Percentiles rank a stretch among this genome's conserved stretches.
Conservation (phyloP, 1,284 basidiomycete genomes). For the Ustilago trichophora region DNA sequence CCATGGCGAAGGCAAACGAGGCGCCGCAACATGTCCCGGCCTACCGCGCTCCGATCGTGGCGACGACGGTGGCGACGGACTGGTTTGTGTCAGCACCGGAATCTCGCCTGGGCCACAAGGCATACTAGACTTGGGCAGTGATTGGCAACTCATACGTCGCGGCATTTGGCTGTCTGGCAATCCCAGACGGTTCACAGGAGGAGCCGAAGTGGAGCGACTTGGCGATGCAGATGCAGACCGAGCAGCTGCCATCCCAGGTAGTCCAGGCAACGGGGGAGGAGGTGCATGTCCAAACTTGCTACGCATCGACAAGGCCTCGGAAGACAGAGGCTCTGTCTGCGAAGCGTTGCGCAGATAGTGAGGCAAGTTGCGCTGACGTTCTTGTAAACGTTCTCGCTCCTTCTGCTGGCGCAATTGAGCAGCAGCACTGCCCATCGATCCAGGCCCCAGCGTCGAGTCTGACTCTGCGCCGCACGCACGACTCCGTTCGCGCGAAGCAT, state of each 20-base stretch:
- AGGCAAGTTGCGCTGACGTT: conserved; percentile 42
- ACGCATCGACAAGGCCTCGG: conserved; percentile 43
- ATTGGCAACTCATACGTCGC: conserved; percentile 27
- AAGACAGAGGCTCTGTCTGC: conserved; percentile 23
- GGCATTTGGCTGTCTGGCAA: not conserved
- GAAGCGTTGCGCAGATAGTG: conserved; percentile 26
- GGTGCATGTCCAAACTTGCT: conserved; percentile 47
- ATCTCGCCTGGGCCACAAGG: conserved; percentile 11
- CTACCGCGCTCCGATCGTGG: conserved; percentile 17
- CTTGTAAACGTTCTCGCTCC: conserved; percentile 41
- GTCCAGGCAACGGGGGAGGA: conserved; percentile 42
- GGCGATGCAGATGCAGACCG: conserved; percentile 23
- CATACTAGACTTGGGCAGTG: conserved; percentile 2
- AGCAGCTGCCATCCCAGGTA: conserved; percentile 5
- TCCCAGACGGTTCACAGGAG: conserved; percentile 5
- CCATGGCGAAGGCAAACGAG: conserved; percentile 23
- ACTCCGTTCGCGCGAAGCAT: conserved; percentile 22
- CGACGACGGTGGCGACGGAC: conserved; percentile 35
- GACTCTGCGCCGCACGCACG: conserved; percentile 38
- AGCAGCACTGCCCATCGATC: conserved; percentile 24
- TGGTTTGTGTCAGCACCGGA: conserved; percentile 39
- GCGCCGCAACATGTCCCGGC: conserved; percentile 8
- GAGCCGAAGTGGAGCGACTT: conserved; percentile 33
- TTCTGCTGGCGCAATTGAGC: conserved; percentile 42
- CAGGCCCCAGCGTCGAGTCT: conserved; percentile 34